Conservation (phyloP, 2,329 filamentous ascomycete genomes). For the Chalara sp. region DNA sequence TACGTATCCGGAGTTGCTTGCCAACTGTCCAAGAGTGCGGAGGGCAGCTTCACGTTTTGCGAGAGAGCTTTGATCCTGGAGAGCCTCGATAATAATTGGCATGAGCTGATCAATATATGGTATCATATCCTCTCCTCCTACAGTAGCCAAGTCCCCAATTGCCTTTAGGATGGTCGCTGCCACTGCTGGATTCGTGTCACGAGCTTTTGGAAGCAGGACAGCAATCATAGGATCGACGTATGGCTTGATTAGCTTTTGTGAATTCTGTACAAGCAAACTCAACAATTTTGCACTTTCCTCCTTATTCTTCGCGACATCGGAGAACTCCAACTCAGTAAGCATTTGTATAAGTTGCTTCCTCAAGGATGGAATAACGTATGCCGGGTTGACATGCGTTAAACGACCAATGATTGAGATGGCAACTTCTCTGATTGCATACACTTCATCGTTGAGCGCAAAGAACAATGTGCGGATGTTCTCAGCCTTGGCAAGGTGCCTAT, state of each 20-base stretch:
- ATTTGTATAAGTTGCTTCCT: slow-evolving; percentile 94
- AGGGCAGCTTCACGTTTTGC: slow-evolving; percentile 87
- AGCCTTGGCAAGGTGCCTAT: slow-evolving; percentile 91
- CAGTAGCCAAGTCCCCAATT: slow-evolving; percentile 87
- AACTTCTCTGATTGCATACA: slow-evolving; percentile 87
- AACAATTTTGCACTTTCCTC: slow-evolving; percentile 93
- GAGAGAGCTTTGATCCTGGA: slow-evolving; percentile 90
- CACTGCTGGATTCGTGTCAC: slow-evolving; percentile 77
- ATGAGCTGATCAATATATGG: slow-evolving; percentile 87
- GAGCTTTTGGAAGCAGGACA: slow-evolving; percentile 87
- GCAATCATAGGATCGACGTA: slow-evolving; percentile 96
- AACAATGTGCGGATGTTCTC: slow-evolving; percentile 96
- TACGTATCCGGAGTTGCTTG: slow-evolving; percentile 95
- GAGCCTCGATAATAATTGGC: slow-evolving; percentile 87
- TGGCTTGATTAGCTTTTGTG: slow-evolving; percentile 86
- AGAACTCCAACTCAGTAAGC: slow-evolving; percentile 92
- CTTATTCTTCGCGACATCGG: slow-evolving; percentile 88
- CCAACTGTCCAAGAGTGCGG: slow-evolving; percentile 82
- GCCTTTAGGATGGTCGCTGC: slow-evolving; percentile 93
- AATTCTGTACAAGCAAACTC: slow-evolving; percentile 86
- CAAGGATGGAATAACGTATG: slow-evolving; percentile 93
- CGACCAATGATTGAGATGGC: slow-evolving; percentile 95
- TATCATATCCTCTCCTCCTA: slow-evolving; percentile 90
- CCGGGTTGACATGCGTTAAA: slow-evolving; percentile 83
- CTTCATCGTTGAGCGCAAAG: slow-evolving; percentile 90